Evolutionary conservation across 257 asterid genomes (phyloP), one percentile per base, ranked within the genome.

Genomic region (Ilex aquifolium): DNA sequence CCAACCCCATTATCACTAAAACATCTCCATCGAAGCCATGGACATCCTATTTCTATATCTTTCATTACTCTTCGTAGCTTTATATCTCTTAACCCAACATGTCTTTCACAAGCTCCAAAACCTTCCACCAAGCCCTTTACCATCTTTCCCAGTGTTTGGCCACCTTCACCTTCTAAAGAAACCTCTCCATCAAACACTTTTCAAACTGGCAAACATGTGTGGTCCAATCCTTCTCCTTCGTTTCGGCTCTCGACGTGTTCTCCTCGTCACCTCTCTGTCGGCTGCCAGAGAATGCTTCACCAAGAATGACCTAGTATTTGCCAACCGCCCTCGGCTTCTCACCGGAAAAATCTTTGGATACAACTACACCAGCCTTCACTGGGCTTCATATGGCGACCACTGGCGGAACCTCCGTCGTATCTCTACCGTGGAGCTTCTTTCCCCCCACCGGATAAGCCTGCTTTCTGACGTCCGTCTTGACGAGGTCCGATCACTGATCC

Each of bases 121-220:
- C 62, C 88, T 77, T n/a, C 96, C 96, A 7, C 95, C 95, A 1
- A 65, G 71, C 66, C 95, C 95, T 3, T 83, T 74, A 39, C 85
- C 81, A 14, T 29, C 79, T 50, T 81, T 88, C 13, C 97, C 96
- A 31, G 44, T 85, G 56, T 29, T 85, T 6, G 97, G 96, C 58
- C 95, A 85, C 77, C 72, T 85, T 69, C 73, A 87, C 71, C 82
- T 87, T 5, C 67, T 85, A 36, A 69, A 59, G 49, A 77, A 69
- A 7, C 95, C 97, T 0, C 79, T 87, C 72, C 88, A 85, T 44
- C 40, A 85, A 60, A 62, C 85, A 67, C 76, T 88, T 1, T 67
- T 89, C 27, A 56, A 66, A 10, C 58, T 88, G 3, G 69, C 95
- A 1, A 53, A 72, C 6, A 71, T 71, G 1, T 44, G 79, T 60